Base-by-base conservation (phyloP, 139 green algal genomes). In the Volvox africanus region DNA sequence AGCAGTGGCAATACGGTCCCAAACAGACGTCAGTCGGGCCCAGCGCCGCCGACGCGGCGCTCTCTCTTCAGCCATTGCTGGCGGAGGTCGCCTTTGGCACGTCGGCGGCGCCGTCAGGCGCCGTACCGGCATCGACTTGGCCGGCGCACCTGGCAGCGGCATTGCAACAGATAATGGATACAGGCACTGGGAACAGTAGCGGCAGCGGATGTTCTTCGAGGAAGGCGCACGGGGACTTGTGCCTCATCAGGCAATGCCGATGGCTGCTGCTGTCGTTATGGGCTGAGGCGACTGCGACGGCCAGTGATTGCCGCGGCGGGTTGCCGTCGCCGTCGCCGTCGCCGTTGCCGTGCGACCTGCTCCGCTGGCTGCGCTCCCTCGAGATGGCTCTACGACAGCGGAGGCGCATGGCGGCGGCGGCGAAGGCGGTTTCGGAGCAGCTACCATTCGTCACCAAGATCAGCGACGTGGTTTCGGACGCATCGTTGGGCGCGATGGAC, bases 41-140 rank as follows among this genome's bases (percentile, higher is more conserved):
- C 36, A 22, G 61, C 37, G 61, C 87, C 37, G 61, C 80, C 44
- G 89, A 80, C 28, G 75, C 83, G 21, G 82, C 73, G 0, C 26
- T 90, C 75, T 33, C 80, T 28, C 76, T 90, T 21, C 83, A 90
- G 55, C 89, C 89, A 18, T 61, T 92, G 19, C 89, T 92, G 36
- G 76, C 73, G 0, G 62, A 73, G 11, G 33, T 92, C 0, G 89
- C 89, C 21, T 92, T 87, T 55, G 76, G 89, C 61, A 86, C 83
- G 17, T 30, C 75, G 44, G 36, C 71, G 17, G 86, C 36, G 20
- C 1, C 81, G 0, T n/a, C 69, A 20, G 65, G 13, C 20, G 44
- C 68, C 30, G 24, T 50, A 11, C n/a, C 50, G 3, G 22, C 80
- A 14, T 37, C 77, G 28, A 44, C 71, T 16, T 92, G 89, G 89